phyloP scores from a whole-genome alignment of 805 yeast species.

The Wickerhamomyces bovis region DNA sequence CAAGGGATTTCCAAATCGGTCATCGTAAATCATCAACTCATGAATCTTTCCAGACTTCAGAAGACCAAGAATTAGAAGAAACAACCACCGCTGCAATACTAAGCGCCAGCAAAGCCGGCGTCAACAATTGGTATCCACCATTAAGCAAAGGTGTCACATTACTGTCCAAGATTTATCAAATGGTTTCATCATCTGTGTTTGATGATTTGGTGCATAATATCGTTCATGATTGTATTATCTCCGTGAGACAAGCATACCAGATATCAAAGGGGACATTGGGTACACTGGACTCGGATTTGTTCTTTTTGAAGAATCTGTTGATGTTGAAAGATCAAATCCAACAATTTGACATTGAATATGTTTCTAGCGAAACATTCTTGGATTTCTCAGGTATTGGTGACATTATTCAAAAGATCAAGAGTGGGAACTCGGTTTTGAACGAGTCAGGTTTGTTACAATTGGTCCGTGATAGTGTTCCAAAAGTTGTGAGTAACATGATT shows the following conservation, averaged over 20 bases:
- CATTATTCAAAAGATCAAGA: slow-evolving; percentile 37
- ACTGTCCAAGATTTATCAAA: slow-evolving; percentile 71
- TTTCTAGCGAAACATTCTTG: slow-evolving; percentile 63
- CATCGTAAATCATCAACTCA: slow-evolving; percentile 27
- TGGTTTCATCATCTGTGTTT: slow-evolving; percentile 71
- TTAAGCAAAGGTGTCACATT: slow-evolving; percentile 61
- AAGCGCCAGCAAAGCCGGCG: slow-evolving; percentile 7
- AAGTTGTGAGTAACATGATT: slow-evolving; percentile 71
- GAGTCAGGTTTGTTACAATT: slow-evolving; percentile 33
- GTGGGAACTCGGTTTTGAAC: slow-evolving; percentile 21
- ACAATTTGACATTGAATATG: slow-evolving; percentile 74
- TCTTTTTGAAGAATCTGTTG: slow-evolving; percentile 65
- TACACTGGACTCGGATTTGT: slow-evolving; percentile 52
- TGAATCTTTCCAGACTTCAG: slow-evolving; percentile 1
- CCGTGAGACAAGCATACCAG: slow-evolving; percentile 51
- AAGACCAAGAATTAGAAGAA: slow-evolving; percentile 4
- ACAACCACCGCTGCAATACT: not conserved
- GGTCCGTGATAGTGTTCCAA: slow-evolving; percentile 68
- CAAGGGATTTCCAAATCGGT: slow-evolving; percentile 62
- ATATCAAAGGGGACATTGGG: slow-evolving; percentile 43
- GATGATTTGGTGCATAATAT: slow-evolving; percentile 86
- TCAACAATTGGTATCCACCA: slow-evolving; percentile 61
- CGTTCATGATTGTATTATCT: slow-evolving; percentile 67
- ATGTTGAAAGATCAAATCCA: slow-evolving; percentile 63
- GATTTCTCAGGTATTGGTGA: slow-evolving; percentile 75